These are phyloP conservation scores for Ceratocystis albifundus DNA, from an alignment of 2,329 filamentous ascomycete species.

Conservation along the genomic window DNA sequence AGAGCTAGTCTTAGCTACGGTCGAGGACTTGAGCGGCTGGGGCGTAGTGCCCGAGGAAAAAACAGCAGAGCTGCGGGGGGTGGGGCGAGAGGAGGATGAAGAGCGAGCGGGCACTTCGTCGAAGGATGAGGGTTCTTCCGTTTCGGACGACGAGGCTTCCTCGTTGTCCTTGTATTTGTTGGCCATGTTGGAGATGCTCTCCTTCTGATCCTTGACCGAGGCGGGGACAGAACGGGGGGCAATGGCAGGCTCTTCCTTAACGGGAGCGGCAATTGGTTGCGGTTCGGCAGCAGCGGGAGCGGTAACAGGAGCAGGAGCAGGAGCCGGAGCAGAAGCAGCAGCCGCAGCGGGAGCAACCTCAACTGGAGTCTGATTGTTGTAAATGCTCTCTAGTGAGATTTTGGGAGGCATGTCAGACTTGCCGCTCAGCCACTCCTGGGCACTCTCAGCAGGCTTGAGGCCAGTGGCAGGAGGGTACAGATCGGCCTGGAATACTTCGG, in stretches of 20 bases:
- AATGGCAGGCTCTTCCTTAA: conserved; percentile 24
- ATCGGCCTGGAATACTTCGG: conserved; percentile 92
- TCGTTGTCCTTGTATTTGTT: conserved; percentile 72
- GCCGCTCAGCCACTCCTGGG: conserved; percentile 74
- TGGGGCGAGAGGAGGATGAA: conserved; percentile 20
- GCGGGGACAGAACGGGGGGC: conserved; percentile 39
- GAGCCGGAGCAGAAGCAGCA: conserved; percentile 34
- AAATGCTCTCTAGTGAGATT: conserved; percentile 86
- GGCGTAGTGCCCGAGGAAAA: conserved; percentile 22
- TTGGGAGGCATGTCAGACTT: conserved; percentile 78
- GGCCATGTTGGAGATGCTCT: conserved; percentile 73
- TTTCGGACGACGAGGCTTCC: conserved; percentile 42
- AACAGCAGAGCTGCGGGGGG: conserved; percentile 20
- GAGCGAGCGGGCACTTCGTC: conserved; percentile 66
- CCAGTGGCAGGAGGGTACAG: conserved; percentile 85
- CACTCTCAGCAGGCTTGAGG: conserved; percentile 65
- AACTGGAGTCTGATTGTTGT: conserved; percentile 68
- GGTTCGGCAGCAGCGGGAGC: conserved; percentile 28
- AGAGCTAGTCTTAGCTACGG: conserved; percentile 26
- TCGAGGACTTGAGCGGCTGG: conserved; percentile 22
- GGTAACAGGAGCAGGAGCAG: conserved; percentile 28
- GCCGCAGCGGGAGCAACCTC: conserved; percentile 47
- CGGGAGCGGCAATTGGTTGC: conserved; percentile 29
- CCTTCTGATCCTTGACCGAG: conserved; percentile 72
- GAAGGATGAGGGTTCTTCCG: conserved; percentile 63